A percentile compares a stretch with the other conserved stretches of the same genome.
These are phyloP conservation scores for Prunus fruticosa DNA, from an alignment of 306 rosid species.

Conservation along the genomic window DNA sequence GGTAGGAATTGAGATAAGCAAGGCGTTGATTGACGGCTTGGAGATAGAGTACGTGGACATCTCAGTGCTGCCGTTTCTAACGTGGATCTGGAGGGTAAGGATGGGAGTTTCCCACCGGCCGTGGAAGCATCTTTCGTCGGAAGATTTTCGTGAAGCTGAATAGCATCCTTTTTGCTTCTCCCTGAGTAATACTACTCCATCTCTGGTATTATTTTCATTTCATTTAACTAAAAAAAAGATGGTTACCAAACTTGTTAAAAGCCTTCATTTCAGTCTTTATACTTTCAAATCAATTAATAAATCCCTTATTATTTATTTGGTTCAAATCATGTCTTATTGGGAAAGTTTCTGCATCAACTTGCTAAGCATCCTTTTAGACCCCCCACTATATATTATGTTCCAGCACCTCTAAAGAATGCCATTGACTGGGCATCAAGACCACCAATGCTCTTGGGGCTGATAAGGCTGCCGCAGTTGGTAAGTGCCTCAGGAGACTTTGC, in stretches of 20 bases:
- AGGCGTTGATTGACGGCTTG: conserved; percentile 35
- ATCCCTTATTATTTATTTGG: no score
- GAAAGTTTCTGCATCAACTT: background rate
- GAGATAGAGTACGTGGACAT: conserved; percentile 61
- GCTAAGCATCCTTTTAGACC: background rate
- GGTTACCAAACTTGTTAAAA: background rate
- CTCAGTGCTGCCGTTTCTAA: conserved; percentile 55
- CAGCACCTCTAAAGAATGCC: conserved; percentile 76
- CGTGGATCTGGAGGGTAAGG: conserved; percentile 56
- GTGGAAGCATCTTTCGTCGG: conserved; percentile 63
- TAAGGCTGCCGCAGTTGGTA: conserved; percentile 73
- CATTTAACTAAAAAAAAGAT: background rate
- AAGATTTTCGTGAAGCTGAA: conserved; percentile 65
- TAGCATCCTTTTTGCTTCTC: conserved; percentile 68
- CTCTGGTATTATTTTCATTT: conserved; percentile 26
- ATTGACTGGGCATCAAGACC: conserved; percentile 77
- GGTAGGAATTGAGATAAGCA: conserved; percentile 55
- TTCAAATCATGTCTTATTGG: no score
- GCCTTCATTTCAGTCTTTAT: background rate
- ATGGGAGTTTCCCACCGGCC: conserved; percentile 45
- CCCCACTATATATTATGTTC: background rate
- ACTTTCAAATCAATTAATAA: background rate
- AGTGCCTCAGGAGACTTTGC: conserved; percentile 68
- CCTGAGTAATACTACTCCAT: conserved; percentile 82
- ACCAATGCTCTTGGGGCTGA: conserved; percentile 76